Evolutionary conservation across 106 monocot species (phyloP), one percentile per base, ranked within the genome.

Genomic region (Allium sativum): DNA sequence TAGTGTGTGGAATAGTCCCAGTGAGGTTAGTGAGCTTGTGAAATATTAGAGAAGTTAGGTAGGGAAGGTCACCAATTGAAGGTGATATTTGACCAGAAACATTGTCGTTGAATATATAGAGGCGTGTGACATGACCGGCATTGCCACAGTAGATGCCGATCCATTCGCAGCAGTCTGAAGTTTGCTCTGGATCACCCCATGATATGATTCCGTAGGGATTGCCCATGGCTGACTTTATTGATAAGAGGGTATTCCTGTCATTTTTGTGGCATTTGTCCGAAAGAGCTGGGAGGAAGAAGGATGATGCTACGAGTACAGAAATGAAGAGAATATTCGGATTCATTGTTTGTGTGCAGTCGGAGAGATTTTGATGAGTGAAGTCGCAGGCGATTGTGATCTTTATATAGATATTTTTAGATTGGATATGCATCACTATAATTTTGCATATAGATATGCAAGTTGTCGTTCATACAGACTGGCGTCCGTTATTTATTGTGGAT

Each of bases 151-250:
- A 56, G 31, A 81, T 61, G 61, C 71, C 81, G 16, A 46, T 15
- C 85, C 85, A 85, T 14, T 64, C 51, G 71, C 85, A 85, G 74
- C 85, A 85, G 58, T 56, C 47, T 21, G 46, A 58, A 40, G 45
- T 59, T 31, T 31, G 31, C 31, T 0, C 1, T 31, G 31, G 31
- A 53, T 44, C 17, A 8, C 54, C 62, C 80, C 76, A 77, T 44
- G 73, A 31, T 65, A 65, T 67, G 66, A 83, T 61, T 53, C 44
- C 50, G 48, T 70, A 19, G 14, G 72, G 62, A 58, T 72, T 56
- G 69, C 58, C 42, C 60, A 77, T 64, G 21, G 60, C 69, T 7
- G 61, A 31, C 64, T 81, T 77, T 60, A 85, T 77, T 20, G 60
- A 48, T 10, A 78, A 42, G 18, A 81, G 67, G 10, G 75, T 72